Evolutionary conservation across 768 basidiomycete genomes (phyloP), one percentile per base, ranked within the genome.

Genomic region (Tulasnella sp.): DNA sequence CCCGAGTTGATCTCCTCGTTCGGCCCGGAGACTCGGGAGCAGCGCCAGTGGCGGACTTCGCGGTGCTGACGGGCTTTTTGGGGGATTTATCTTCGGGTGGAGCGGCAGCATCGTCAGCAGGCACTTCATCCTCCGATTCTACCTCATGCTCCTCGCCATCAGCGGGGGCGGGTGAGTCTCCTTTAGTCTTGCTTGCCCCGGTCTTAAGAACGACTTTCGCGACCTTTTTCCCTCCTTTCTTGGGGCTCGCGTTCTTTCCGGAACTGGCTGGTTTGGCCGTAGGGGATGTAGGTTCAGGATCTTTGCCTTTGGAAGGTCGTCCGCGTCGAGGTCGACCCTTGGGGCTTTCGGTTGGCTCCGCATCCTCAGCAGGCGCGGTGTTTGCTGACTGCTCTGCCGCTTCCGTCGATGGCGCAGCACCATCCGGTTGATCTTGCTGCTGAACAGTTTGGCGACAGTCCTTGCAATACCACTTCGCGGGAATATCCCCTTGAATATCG

Each of bases 81-180:
- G 71, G 1, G 9, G 71, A 13, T 9, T 46, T 46, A 7, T 72
- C 71, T 18, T 72, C 39, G 20, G 71, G 23, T 18, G 37, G 18
- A 40, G 39, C 32, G n/a, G 75, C 32, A 39, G 13, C 57, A 76
- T 39, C 46, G 3, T 61, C 37, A 23, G 75, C 55, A n/a, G 51
- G 32, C 26, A 9, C 29, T 26, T 76, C 75, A 42, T 76, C 75
- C 55, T 76, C 75, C 57, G 75, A 76, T 51, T 76, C 75, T 51
- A 76, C 75, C 23, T 76, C 75, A 11, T 76, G 48, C 23, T 51
- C 75, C 32, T 61, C 57, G 3, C 61, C 75, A 5, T 57, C 75
- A 5, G 32, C 75, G 26, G 48, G 26, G n/a, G 20, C 37, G 32
- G 74, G 26, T 5, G 37, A 39, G 16, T 76, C 75, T 26, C 48